Conservation (phyloP, 345 rosid genomes). For the Crucihimalaya himalaica region DNA sequence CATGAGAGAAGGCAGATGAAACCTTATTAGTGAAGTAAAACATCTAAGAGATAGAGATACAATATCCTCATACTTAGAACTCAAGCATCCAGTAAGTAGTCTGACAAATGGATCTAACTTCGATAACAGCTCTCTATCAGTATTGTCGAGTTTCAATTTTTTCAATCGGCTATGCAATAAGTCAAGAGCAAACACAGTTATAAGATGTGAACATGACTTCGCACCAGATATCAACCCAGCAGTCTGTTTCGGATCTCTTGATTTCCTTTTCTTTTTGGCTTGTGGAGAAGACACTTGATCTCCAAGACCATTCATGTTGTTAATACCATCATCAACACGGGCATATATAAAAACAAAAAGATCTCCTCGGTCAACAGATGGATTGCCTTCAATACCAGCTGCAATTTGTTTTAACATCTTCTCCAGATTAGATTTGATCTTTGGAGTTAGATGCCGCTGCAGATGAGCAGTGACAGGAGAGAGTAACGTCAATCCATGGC, state of each 20-base stretch:
- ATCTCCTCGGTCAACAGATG: constrained; percentile 72
- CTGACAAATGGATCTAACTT: constrained; percentile 87
- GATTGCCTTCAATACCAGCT: constrained; percentile 79
- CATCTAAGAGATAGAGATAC: constrained; percentile 77
- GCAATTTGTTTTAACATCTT: constrained; percentile 73
- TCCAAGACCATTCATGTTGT: constrained; percentile 48
- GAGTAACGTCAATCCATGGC: constrained; percentile 66
- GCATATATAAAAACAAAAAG: constrained; percentile 67
- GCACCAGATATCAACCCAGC: constrained; percentile 40
- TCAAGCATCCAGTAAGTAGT: constrained; percentile 69
- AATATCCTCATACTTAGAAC: constrained; percentile 82
- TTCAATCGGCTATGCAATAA: constrained; percentile 60
- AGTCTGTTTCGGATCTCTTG: constrained; percentile 40
- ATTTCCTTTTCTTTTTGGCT: constrained; percentile 29
- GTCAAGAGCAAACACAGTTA: constrained; percentile 76
- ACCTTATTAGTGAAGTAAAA: constrained; percentile 65
- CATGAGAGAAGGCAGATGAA: constrained; percentile 76
- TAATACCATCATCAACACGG: constrained; percentile 59
- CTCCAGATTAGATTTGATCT: constrained; percentile 67
- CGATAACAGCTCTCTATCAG: constrained; percentile 48
- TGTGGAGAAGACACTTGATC: constrained; percentile 38
- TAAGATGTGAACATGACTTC: constrained; percentile 63
- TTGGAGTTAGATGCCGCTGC: constrained; percentile 73
- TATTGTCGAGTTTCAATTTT: constrained; percentile 51
- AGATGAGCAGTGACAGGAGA: constrained; percentile 61